Conservation (phyloP, 2,329 filamentous ascomycete genomes). For the Diplodia seriata region DNA sequence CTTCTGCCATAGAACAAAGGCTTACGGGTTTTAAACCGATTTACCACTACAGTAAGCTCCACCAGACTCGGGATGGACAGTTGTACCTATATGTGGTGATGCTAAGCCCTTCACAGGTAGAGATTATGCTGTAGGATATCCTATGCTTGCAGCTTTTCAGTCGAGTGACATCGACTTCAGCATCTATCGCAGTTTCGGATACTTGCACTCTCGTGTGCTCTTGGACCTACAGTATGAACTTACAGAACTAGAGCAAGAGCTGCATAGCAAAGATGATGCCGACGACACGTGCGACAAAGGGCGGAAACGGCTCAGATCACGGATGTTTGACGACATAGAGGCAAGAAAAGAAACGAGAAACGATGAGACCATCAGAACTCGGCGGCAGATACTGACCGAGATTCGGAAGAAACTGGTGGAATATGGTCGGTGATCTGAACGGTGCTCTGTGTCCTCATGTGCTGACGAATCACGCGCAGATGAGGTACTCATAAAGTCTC, state of each 20-base stretch:
- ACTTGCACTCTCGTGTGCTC: constrained; percentile 46
- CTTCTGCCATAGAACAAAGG: no score
- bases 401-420: constrained; percentile 45
- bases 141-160: constrained; percentile 44
- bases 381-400: constrained; percentile 42
- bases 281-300: no score
- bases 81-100: no score
- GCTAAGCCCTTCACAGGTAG: no score
- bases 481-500: constrained; percentile 50
- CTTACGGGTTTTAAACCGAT: no score
- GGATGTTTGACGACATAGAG: constrained; percentile 13
- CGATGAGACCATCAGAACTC: neutral
- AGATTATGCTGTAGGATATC: no score
- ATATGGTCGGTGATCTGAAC: constrained; percentile 40
- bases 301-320: neutral
- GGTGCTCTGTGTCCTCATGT: neutral
- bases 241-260: constrained; percentile 40
- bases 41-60: no score
- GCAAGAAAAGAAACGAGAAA: neutral
- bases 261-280: constrained; percentile 38
- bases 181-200: constrained; percentile 46
- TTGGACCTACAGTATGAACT: constrained; percentile 46
- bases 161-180: constrained; percentile 46
- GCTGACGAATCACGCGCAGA: constrained; percentile 37
- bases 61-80: no score